Evolutionary conservation across 371 early-diverging fungal species (phyloP).

Genomic region (Rhizopus arrhizus): DNA sequence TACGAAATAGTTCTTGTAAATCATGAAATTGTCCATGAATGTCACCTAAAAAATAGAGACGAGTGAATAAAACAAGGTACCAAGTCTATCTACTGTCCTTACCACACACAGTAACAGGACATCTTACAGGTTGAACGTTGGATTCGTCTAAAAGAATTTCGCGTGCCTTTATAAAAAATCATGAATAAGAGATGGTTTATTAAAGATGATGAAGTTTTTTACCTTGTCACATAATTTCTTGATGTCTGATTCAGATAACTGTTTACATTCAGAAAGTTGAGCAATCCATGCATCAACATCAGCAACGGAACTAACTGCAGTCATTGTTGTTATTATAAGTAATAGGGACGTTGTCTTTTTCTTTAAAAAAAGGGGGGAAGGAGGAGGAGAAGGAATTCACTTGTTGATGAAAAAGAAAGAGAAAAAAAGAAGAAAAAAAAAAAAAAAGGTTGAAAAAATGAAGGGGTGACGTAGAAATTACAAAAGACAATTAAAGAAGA

Average conservation of each 20-base stretch:
- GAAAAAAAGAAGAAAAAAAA: no score
- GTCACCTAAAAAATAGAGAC: constrained; percentile 28
- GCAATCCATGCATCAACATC: constrained; percentile 88
- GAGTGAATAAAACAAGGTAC: no score
- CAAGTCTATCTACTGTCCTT: not conserved
- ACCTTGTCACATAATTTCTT: constrained; percentile 96
- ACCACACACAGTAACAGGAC: constrained; percentile 97
- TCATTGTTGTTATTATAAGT: constrained; percentile 25
- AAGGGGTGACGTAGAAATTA: not conserved
- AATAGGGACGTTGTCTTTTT: no score
- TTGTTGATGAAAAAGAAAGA: no score
- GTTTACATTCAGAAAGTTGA: constrained; percentile 87
- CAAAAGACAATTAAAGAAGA: no score
- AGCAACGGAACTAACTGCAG: constrained; percentile 48
- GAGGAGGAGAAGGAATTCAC: no score
- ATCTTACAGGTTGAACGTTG: constrained; percentile 92
- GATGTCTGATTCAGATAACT: constrained; percentile 89
- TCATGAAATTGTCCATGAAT: no score
- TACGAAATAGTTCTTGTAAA: no score
- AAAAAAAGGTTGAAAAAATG: no score
- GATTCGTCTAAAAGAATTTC: constrained; percentile 93
- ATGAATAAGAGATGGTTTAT: not conserved
- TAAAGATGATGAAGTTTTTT: constrained; percentile 6
- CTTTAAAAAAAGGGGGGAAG: no score
- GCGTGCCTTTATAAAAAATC: constrained; percentile 68